Base-by-base conservation (phyloP, 2,329 filamentous ascomycete genomes). In the Metarhizium robertsii region DNA sequence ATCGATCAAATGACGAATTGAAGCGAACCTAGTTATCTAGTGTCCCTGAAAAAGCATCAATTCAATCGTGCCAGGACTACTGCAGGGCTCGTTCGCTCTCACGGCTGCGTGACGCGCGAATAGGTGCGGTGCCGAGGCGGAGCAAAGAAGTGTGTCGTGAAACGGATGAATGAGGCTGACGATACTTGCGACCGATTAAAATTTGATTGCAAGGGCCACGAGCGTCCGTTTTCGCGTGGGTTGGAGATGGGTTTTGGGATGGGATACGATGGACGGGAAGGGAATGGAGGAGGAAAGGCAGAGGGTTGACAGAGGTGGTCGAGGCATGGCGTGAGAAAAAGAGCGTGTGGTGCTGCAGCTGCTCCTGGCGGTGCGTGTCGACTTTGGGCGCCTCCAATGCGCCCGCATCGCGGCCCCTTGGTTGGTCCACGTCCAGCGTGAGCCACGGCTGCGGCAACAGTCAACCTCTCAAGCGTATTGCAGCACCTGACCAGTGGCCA, bases 381-480 rank as follows among this genome's bases (percentile, higher is more conserved):
- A 25, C 32, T 46, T 42, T 40, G 30, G 49, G 46, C 53, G 55
- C 53, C 49, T 55, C 50, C 29, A 43, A 55, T 52, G 55, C 55
- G 52, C 52, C 34, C 50, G 49, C 55, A 57, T 57, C 55, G 53
- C 53, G 55, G 55, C 43, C 49, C 55, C 55, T 50, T 55, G 53
- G 52, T 53, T 60, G 58, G 55, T 52, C 55, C 53, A 57, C 53
- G 52, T 51, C 55, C 50, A 51, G 62, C 61, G 63, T 56, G 57
- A 56, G 32, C 32, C 32, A 11, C 32, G 25, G 25, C 25, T 25
- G 25, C 25, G 25, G 25, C 25, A 25, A 25, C 25, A 4, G 25
- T 25, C 25, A 4, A 25, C 4, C 25, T 25, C 25, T 25, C 25
- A 25, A 25, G 25, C 25, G 25, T 1, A 25, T 25, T 25, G 25